A percentile compares a stretch with the other conserved stretches of the same genome.
Evolutionary conservation across 345 rosid genomes (phyloP).

Genomic region (Eucalyptus sideroxylon): DNA sequence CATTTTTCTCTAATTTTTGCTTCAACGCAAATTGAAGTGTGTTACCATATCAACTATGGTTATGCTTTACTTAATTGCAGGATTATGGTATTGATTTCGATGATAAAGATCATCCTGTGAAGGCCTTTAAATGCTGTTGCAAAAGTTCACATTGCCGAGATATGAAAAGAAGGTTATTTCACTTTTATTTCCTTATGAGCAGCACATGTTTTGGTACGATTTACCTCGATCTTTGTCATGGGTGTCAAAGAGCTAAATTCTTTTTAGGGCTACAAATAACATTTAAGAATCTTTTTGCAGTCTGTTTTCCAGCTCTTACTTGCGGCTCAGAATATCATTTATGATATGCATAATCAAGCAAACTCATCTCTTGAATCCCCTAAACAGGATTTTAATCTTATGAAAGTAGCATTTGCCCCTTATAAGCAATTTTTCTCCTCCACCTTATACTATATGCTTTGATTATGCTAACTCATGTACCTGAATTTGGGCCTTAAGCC

Average conservation of each 20-base stretch:
- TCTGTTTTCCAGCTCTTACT: not conserved
- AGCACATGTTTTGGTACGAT: not conserved
- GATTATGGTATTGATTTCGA: slow-evolving; percentile 75
- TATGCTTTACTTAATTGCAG: slow-evolving; percentile 12
- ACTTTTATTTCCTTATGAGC: not conserved
- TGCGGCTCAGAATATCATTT: not conserved
- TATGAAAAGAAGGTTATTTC: not conserved
- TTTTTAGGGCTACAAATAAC: not conserved
- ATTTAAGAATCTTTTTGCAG: not conserved
- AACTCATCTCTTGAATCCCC: not conserved
- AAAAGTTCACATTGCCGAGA: slow-evolving; percentile 67
- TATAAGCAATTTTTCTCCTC: not conserved
- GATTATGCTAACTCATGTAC: not conserved
- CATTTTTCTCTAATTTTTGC: not conserved
- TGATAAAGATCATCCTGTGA: slow-evolving; percentile 56
- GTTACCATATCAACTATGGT: not conserved
- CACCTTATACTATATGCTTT: not conserved
- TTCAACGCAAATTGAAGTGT: not conserved
- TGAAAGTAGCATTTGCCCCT: not conserved
- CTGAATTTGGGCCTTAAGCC: not conserved
- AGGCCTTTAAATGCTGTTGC: slow-evolving; percentile 68
- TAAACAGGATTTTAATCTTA: not conserved
- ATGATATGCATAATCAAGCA: not conserved
- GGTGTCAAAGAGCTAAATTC: not conserved
- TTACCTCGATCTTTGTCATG: not conserved